Percentiles rank a stretch among this genome's conserved stretches.
phyloP scores from a whole-genome alignment of 73 alveolate genomes.

The Uronychia binucleata region DNA sequence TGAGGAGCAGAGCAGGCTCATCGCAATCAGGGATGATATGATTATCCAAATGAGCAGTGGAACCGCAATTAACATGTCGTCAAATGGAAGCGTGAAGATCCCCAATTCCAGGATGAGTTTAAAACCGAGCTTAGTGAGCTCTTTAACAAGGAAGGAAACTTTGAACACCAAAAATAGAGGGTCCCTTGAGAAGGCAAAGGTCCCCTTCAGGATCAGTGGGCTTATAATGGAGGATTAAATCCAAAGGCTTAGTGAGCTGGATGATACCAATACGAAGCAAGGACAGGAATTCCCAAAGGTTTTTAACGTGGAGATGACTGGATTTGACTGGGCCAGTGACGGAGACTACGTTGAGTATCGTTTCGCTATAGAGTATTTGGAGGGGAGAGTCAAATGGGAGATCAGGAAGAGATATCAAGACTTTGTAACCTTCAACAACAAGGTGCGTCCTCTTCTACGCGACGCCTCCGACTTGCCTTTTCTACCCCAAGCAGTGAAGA shows the following conservation, averaged over 20 bases:
- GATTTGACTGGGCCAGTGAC: constrained; percentile 8
- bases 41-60: too few relatives aligned
- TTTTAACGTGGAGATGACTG: neutral
- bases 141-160: neutral
- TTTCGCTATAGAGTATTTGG: neutral
- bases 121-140: neutral
- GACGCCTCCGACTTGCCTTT: neutral
- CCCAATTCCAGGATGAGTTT: neutral
- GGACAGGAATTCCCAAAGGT: neutral
- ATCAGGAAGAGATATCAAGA: constrained; percentile 3
- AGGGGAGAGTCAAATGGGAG: constrained; percentile 7
- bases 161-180: neutral
- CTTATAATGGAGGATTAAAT: neutral
- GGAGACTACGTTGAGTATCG: constrained; percentile 7
- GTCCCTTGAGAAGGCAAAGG: neutral
- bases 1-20: neutral
- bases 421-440: neutral
- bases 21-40: neutral
- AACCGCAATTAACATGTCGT: neutral
- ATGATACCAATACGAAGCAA: neutral
- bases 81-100: neutral
- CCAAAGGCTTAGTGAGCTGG: neutral
- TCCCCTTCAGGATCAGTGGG: neutral
- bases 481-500: neutral
- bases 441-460: neutral